Evolutionary conservation across 2,329 filamentous ascomycete species (phyloP).

Genomic region (Clarireedia paspali): DNA sequence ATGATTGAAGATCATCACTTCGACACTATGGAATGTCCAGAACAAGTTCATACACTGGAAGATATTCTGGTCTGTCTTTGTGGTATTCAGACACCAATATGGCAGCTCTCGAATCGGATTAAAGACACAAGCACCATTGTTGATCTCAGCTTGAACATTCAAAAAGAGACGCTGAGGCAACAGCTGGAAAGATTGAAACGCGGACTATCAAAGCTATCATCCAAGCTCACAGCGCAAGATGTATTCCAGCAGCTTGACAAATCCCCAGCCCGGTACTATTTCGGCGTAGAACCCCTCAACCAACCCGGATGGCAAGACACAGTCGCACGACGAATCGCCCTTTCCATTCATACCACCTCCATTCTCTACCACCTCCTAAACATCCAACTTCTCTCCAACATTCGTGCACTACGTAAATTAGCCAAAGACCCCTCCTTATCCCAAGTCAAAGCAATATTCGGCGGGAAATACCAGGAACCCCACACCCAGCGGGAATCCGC

Average conservation of each 20-base stretch:
- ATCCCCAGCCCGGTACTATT: slow-evolving; percentile 18
- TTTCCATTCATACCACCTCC: slow-evolving; percentile 28
- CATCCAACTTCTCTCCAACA: slow-evolving; percentile 32
- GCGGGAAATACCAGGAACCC: slow-evolving; percentile 3
- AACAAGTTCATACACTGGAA: slow-evolving; percentile 14
- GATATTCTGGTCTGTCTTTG: slow-evolving; percentile 24
- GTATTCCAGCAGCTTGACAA: slow-evolving; percentile 12
- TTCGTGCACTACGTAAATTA: slow-evolving; percentile 26
- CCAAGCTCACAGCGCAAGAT: slow-evolving; percentile 1
- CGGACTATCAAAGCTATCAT: slow-evolving; percentile 13
- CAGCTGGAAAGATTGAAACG: slow-evolving; percentile 17
- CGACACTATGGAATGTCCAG: not conserved
- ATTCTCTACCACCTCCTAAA: slow-evolving; percentile 33
- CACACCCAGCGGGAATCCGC: slow-evolving; percentile 18
- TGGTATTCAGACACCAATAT: slow-evolving; percentile 17
- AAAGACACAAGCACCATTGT: not conserved
- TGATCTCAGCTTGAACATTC: slow-evolving; percentile 10
- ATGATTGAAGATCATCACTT: slow-evolving; percentile 12
- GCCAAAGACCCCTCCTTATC: slow-evolving; percentile 17
- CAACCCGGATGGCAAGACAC: slow-evolving; percentile 14
- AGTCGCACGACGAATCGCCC: slow-evolving; percentile 24
- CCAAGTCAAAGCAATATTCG: not conserved
- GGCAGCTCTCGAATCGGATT: slow-evolving; percentile 9
- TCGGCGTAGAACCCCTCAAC: slow-evolving; percentile 19
- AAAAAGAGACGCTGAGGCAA: slow-evolving; percentile 14